Evolutionary conservation across 495 filamentous ascomycete species (phyloP), one percentile per base, ranked within the genome.

Genomic region (Penicillium paradoxum): DNA sequence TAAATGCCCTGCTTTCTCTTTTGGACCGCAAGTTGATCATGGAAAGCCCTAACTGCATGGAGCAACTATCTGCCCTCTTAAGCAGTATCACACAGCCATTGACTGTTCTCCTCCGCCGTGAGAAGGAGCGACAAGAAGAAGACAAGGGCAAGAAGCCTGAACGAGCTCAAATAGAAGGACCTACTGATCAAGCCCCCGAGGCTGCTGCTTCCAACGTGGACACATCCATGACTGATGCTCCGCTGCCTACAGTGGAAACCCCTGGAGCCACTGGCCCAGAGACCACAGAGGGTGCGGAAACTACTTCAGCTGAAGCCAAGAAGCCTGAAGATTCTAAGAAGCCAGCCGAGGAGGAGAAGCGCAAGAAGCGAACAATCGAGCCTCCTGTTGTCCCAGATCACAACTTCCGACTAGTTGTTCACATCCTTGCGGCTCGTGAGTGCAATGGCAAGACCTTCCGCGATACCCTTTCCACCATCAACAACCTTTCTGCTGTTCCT

Each of bases 391-490:
- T 99, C 40, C 92, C 95, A 1, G 89, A 92, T 36, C 78, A 88
- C 57, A 96, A 96, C 68, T 78, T 99, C 56, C 88, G 86, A 62
- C 76, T 97, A 36, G 90, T 99, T 9, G 89, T 97, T 60, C 93
- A 95, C 59, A 95, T 99, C 54, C 85, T 99, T 55, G 88, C 92
- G 11, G 91, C 93, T 46, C 87, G 90, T 25, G 93, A 99, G 66
- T 99, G 93, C 72, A 93, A 87, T 59, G 90, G 88, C 43, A 96
- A 95, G 74, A 97, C 91, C 2, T 97, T 97, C 79, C 85, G 89
- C 59, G 92, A 97, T 62, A 97, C 95, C 0, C 80, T 97, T 40
- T 91, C 95, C 15, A 92, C 93, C 8, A 97, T 99, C 76, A 96
- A 95, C 72, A 96, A 97, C 62, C 83, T 99, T 29, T 96, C 93